Evolutionary conservation across 2,329 filamentous ascomycete species (phyloP).

Genomic region (Alternaria tenuissima): DNA sequence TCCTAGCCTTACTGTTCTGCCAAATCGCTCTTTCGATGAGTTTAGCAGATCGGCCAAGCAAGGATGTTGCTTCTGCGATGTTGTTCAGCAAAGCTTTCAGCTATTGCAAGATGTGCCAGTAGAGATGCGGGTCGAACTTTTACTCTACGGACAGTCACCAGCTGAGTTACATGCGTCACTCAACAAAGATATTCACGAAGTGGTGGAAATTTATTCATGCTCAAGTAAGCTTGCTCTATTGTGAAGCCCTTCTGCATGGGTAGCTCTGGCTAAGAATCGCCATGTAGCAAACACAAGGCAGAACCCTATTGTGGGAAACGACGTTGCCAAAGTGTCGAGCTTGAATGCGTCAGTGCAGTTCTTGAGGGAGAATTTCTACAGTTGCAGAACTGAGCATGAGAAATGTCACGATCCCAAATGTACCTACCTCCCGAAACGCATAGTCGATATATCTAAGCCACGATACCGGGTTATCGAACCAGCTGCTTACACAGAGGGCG

Average conservation of each 20-base stretch:
- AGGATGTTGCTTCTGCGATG: slow-evolving; percentile 1
- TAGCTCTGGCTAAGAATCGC: not conserved
- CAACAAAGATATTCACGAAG: not conserved
- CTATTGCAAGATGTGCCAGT: not conserved
- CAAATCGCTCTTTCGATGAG: not conserved
- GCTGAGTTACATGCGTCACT: not conserved
- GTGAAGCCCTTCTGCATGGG: not conserved
- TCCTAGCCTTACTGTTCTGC: not conserved
- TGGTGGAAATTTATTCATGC: not conserved
- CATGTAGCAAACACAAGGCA: not conserved
- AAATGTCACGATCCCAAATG: not conserved
- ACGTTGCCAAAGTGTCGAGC: not conserved
- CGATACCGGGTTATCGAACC: not conserved
- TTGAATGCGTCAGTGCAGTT: not conserved
- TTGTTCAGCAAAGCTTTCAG: not conserved
- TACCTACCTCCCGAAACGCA: not conserved
- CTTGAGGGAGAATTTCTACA: not conserved
- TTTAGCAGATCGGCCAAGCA: not conserved
- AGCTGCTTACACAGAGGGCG: not conserved
- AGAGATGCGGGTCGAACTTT: not conserved
- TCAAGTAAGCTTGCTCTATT: not conserved
- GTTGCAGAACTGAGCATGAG: not conserved
- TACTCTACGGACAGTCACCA: not conserved
- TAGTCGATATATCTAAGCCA: not conserved
- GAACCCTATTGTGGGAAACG: not conserved